Conservation (phyloP, 2,329 filamentous ascomycete genomes). For the Fusarium illudens region DNA sequence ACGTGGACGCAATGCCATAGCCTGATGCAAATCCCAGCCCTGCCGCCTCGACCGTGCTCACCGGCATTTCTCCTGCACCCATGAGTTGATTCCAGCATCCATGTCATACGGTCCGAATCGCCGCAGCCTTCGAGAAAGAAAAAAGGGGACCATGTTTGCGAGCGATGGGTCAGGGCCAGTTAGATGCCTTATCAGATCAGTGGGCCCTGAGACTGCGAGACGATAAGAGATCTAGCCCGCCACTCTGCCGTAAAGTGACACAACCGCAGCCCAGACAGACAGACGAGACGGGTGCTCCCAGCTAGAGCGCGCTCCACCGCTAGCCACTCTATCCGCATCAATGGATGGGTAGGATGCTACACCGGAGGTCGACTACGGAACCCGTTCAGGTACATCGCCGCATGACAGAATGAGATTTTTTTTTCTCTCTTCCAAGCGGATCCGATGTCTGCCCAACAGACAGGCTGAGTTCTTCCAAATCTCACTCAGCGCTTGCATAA, state of each 20-base stretch:
- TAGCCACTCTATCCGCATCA: slow-evolving; percentile 8
- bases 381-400: background rate
- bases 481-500: slow-evolving; percentile 27
- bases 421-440: background rate
- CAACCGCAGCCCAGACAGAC: slow-evolving; percentile 13
- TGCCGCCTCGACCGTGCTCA: slow-evolving; percentile 12
- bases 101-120: slow-evolving; percentile 31
- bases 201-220: slow-evolving; percentile 19
- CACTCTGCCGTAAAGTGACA: slow-evolving; percentile 29
- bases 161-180: background rate
- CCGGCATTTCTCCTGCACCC: slow-evolving; percentile 29
- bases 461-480: slow-evolving; percentile 4
- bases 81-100: slow-evolving; percentile 26
- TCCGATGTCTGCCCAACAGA: background rate
- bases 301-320: background rate
- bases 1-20: slow-evolving; percentile 21
- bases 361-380: background rate
- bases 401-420: background rate
- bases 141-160: slow-evolving; percentile 11
- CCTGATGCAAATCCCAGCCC: slow-evolving; percentile 12
- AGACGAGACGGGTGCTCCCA: background rate
- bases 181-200: slow-evolving; percentile 25
- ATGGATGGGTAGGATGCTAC: background rate
- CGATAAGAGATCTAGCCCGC: slow-evolving; percentile 28
- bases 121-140: slow-evolving; percentile 23